These are phyloP conservation scores for Pseudozyma tsukubaensis DNA, from an alignment of 1,284 basidiomycete species.

Conservation along the genomic window DNA sequence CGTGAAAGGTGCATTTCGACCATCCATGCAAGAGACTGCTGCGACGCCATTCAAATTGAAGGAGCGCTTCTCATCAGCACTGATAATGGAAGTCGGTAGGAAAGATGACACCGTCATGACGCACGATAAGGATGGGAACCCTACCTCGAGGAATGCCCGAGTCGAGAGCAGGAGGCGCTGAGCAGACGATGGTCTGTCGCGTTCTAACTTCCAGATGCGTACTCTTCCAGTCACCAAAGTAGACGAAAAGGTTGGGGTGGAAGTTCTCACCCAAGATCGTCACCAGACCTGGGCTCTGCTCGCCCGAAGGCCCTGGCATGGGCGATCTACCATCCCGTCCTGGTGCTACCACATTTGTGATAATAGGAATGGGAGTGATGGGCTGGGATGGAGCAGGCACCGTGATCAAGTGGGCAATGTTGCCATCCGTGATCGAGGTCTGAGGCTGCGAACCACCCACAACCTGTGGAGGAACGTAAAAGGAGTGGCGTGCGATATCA, in stretches of 20 bases:
- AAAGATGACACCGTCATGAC: slow-evolving; percentile 89
- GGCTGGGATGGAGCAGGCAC: slow-evolving; percentile 70
- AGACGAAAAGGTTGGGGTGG: slow-evolving; percentile 82
- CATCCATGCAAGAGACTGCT: too few species aligned
- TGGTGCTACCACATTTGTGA: slow-evolving; percentile 79
- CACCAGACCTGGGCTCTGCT: slow-evolving; percentile 75
- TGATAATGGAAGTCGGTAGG: slow-evolving; percentile 74
- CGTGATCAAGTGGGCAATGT: slow-evolving; percentile 55
- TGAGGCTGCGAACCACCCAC: slow-evolving; percentile 43
- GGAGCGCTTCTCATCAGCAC: slow-evolving; percentile 23
- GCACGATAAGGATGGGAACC: slow-evolving; percentile 83
- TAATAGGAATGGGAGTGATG: slow-evolving; percentile 58
- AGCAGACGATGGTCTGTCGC: slow-evolving; percentile 77
- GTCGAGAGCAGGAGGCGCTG: slow-evolving; percentile 53
- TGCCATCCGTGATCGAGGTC: slow-evolving; percentile 28
- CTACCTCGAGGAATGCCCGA: slow-evolving; percentile 46
- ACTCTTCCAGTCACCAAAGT: slow-evolving; percentile 88
- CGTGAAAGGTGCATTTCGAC: too few species aligned
- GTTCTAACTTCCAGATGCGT: slow-evolving; percentile 87
- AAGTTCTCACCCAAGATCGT: slow-evolving; percentile 92
- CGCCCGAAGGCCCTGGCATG: slow-evolving; percentile 29
- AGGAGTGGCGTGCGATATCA: slow-evolving; percentile 69
- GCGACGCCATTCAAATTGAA: too few species aligned
- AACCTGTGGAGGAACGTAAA: slow-evolving; percentile 67
- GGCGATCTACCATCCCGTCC: slow-evolving; percentile 75